Evolutionary conservation across 2,329 filamentous ascomycete species (phyloP), one percentile per base, ranked within the genome.

Genomic region (Emergomyces orientalis): DNA sequence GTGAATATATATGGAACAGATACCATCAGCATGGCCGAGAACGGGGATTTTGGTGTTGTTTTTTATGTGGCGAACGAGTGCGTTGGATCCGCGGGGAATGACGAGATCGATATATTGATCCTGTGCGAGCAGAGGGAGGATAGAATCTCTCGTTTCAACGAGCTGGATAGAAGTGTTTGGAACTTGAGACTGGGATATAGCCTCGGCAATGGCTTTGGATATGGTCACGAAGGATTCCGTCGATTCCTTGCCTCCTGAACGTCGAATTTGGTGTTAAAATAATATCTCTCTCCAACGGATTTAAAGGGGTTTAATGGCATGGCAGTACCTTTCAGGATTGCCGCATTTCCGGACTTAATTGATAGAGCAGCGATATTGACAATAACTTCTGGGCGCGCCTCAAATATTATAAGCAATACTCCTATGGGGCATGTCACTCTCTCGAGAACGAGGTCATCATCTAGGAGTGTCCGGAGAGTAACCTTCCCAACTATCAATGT

Each of bases 391-490:
- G 94, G 94, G 8, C 94, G 88, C 43, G 94, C 94, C 78, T 99
- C 94, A 73, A 99, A 99, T 72, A 99, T 97, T 77, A 99, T 94
- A 68, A 99, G 84, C 51, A 99, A 84, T n/a, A 97, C 92, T 64
- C 94, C 94, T 69, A 99, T 97, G 6, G 94, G 94, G 73, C 91
- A 96, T 49, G 90, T 91, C 56, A 96, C 89, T 66, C 92, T 87
- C 73, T 96, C 91, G 64, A 99, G 83, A 60, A 88, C 82, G 61
- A 99, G 83, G 61, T 87, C 88, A 69, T 97, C 89, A 74, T 97
- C 94, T 13, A 99, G 83, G 63, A 87, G 84, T 54, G 91, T 97
- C 66, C 88, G 86, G 71, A 96, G 80, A 49, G 90, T 92, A 61
- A 94, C 82, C 72, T 88, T 88, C 70, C 93, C 93, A 71, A 97